Evolutionary conservation across 257 asterid species (phyloP).

Genomic region (Mitragyna speciosa): DNA sequence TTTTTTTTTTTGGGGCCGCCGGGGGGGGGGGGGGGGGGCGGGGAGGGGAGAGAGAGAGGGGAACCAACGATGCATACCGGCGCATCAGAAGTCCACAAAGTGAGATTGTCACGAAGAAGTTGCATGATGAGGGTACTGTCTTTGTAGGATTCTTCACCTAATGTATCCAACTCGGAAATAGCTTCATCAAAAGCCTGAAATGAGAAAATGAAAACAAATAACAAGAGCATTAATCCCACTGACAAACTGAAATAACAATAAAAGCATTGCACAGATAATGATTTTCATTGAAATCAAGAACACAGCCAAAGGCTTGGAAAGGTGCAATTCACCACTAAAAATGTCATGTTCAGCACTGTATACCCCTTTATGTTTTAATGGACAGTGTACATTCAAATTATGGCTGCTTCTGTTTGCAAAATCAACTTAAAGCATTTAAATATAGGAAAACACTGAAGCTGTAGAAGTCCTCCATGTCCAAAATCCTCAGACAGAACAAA

Average conservation of each 20-base stretch:
- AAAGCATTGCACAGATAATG: not conserved
- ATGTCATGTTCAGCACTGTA: too few species aligned
- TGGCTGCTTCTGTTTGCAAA: not conserved
- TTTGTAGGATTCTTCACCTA: conserved; percentile 38
- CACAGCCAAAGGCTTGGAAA: not conserved
- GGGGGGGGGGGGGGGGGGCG: not conserved
- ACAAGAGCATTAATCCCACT: not conserved
- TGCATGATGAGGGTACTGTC: conserved; percentile 40
- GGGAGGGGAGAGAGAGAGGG: not conserved
- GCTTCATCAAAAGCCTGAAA: conserved; percentile 39
- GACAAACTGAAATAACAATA: not conserved
- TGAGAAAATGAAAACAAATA: not conserved
- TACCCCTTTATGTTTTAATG: too few species aligned
- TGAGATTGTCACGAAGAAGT: conserved; percentile 36
- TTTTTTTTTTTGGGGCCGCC: too few species aligned
- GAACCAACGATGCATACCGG: conserved; percentile 16
- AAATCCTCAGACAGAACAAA: not conserved
- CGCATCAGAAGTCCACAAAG: conserved; percentile 37
- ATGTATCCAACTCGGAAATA: conserved; percentile 35
- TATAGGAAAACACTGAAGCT: not conserved
- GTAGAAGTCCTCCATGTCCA: not conserved
- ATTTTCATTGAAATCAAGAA: not conserved
- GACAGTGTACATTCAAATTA: too few species aligned
- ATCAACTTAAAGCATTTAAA: not conserved
- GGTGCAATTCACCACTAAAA: not conserved